phyloP scores from a whole-genome alignment of 2,329 filamentous ascomycete genomes.

The Zelopaecilomyces penicillatus region DNA sequence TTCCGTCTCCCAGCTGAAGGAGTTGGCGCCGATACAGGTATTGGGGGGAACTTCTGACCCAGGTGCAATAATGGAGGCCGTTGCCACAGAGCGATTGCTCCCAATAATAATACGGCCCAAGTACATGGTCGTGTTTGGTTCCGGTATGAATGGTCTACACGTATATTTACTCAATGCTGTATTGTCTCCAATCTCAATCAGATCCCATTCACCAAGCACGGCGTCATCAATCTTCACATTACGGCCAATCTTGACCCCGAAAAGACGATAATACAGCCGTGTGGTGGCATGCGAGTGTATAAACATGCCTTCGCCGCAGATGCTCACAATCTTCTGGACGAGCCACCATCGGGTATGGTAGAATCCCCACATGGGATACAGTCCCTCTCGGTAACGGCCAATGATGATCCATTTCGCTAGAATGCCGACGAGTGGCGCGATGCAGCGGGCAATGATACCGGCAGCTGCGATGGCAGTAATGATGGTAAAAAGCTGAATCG shows the following conservation, averaged over 20 bases:
- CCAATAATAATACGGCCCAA: slow-evolving; percentile 43
- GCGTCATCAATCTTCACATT: slow-evolving; percentile 38
- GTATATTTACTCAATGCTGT: slow-evolving; percentile 39
- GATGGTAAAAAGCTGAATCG: slow-evolving; percentile 40
- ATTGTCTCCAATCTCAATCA: slow-evolving; percentile 44
- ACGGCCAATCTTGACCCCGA: slow-evolving; percentile 45
- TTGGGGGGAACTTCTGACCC: slow-evolving; percentile 39
- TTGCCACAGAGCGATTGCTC: slow-evolving; percentile 36
- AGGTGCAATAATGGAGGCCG: slow-evolving; percentile 41
- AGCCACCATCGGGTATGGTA: slow-evolving; percentile 54
- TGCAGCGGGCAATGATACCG: slow-evolving; percentile 27
- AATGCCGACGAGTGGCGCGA: slow-evolving; percentile 40
- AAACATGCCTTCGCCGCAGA: slow-evolving; percentile 42
- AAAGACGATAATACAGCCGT: slow-evolving; percentile 39
- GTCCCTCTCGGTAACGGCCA: slow-evolving; percentile 41
- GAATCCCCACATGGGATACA: slow-evolving; percentile 51
- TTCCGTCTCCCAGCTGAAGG: slow-evolving; percentile 46
- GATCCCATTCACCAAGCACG: slow-evolving; percentile 46
- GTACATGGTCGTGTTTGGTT: slow-evolving; percentile 51
- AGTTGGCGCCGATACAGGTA: slow-evolving; percentile 47
- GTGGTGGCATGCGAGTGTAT: slow-evolving; percentile 28
- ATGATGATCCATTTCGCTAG: slow-evolving; percentile 46
- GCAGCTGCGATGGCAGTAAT: slow-evolving; percentile 35
- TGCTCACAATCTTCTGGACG: slow-evolving; percentile 42
- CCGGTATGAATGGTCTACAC: slow-evolving; percentile 44